A percentile compares a stretch with the other conserved stretches of the same genome.
These are phyloP conservation scores for Xylaria flabelliformis DNA, from an alignment of 495 filamentous ascomycete species.

Conservation along the genomic window DNA sequence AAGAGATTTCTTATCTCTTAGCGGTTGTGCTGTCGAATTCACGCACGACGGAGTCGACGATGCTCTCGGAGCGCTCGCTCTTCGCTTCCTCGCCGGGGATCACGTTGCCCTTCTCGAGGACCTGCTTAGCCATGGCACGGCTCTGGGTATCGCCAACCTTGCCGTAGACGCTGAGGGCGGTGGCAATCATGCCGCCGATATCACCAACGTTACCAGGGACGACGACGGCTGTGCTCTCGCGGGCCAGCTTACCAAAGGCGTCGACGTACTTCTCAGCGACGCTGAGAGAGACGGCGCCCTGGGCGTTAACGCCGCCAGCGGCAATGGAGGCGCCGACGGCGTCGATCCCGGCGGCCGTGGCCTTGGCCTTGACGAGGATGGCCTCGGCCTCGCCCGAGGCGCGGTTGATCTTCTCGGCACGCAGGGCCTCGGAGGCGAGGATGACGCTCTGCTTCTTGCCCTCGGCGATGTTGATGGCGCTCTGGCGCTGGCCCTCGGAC, in stretches of 20 bases:
- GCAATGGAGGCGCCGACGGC: conserved; percentile 77
- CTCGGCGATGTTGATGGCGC: conserved; percentile 97
- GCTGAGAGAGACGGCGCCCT: conserved; percentile 79
- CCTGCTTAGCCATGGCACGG: conserved; percentile 65
- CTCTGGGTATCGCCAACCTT: conserved; percentile 89
- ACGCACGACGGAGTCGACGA: conserved; percentile 45
- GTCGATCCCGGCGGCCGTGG: conserved; percentile 87
- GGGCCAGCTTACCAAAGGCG: conserved; percentile 88
- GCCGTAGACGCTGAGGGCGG: conserved; percentile 92
- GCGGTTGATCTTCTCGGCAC: conserved; percentile 87
- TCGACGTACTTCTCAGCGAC: conserved; percentile 99
- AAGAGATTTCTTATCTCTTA: conserved; percentile 26
- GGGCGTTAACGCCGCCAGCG: conserved; percentile 73
- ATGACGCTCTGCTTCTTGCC: conserved; percentile 95
- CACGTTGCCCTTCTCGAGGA: conserved; percentile 38
- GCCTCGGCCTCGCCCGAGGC: conserved; percentile 93
- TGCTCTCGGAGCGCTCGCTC: conserved; percentile 35
- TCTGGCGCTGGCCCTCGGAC: conserved; percentile 92
- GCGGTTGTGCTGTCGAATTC: conserved; percentile 44
- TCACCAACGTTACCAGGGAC: conserved; percentile 98
- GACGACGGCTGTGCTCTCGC: conserved; percentile 91
- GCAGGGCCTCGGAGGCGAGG: conserved; percentile 90
- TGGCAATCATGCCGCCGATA: conserved; percentile 95
- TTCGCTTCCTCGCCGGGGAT: conserved; percentile 30
- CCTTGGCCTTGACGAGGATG: conserved; percentile 81